Conservation (phyloP, 2,329 filamentous ascomycete genomes). For the Dactylellina sp. region DNA sequence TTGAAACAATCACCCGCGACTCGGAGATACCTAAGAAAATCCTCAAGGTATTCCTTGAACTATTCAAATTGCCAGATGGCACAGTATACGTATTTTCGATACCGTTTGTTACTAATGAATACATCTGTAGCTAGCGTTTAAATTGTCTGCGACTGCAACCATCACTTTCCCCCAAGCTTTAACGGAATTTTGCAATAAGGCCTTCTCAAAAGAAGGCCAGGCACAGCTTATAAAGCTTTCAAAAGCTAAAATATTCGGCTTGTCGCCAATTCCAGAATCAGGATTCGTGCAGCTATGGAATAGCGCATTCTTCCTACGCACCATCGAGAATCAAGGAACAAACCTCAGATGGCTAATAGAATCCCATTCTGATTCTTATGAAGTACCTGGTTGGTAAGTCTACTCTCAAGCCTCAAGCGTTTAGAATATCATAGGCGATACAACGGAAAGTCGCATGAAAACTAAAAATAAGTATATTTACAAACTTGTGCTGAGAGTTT, state of each 20-base stretch:
- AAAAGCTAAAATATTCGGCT: constrained; percentile 1
- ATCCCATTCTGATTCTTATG: neutral
- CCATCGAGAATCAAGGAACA: neutral
- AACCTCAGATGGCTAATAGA: constrained; percentile 7
- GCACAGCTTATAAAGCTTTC: neutral
- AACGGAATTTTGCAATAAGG: neutral
- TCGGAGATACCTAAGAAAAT: no score
- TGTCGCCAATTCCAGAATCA: constrained; percentile 1
- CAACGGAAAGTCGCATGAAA: no score
- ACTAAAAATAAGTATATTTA: no score
- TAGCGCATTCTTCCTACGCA: constrained; percentile 1
- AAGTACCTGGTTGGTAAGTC: constrained; percentile 6
- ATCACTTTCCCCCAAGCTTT: neutral
- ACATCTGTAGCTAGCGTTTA: neutral
- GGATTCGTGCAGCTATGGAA: constrained; percentile 10
- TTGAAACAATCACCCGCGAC: no score
- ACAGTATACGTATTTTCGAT: no score
- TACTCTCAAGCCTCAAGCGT: neutral
- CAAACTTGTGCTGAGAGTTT: no score
- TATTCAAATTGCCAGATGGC: no score
- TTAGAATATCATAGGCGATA: no score
- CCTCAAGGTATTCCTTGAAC: no score
- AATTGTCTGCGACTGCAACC: neutral
- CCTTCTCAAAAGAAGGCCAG: constrained; percentile 2
- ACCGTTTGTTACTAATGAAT: no score